phyloP scores from a whole-genome alignment of 202 grass and related monocot genomes.

The Eragrostis tef region DNA sequence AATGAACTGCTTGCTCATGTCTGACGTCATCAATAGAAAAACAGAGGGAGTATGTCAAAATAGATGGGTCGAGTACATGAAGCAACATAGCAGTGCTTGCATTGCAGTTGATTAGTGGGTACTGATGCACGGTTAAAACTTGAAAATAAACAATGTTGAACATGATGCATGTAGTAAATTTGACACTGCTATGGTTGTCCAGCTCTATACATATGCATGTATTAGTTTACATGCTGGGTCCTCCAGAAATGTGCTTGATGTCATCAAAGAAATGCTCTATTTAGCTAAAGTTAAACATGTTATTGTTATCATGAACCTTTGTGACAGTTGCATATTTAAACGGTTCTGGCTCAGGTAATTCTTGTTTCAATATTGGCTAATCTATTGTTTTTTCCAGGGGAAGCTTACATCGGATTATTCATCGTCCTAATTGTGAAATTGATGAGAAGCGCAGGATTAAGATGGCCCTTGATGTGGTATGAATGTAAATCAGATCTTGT shows the following conservation, averaged over 20 bases:
- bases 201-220: conserved; percentile 28
- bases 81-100: background rate
- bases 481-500: conserved; percentile 40
- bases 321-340: background rate
- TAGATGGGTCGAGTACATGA: background rate
- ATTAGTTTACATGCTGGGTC: conserved; percentile 12
- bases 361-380: conserved; percentile 27
- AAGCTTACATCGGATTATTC: conserved; percentile 90
- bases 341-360: conserved; percentile 21
- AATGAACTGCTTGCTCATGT: too few species aligned
- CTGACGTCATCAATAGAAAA: too few species aligned
- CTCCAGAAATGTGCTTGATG: conserved; percentile 8
- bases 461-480: conserved; percentile 98
- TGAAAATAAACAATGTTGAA: conserved; percentile 25
- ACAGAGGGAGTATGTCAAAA: too few species aligned
- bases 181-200: background rate
- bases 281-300: conserved; percentile 18
- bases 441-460: conserved; percentile 84
- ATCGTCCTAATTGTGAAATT: conserved; percentile 87
- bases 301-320: conserved; percentile 25
- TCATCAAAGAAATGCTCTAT: conserved; percentile 21
- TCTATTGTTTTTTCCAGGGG: conserved; percentile 63
- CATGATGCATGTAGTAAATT: conserved; percentile 17
- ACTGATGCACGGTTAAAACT: conserved; percentile 9
- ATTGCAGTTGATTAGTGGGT: background rate